phyloP scores from a whole-genome alignment of 352 stramenopile genomes.

The Pythium vanterpoolii region DNA sequence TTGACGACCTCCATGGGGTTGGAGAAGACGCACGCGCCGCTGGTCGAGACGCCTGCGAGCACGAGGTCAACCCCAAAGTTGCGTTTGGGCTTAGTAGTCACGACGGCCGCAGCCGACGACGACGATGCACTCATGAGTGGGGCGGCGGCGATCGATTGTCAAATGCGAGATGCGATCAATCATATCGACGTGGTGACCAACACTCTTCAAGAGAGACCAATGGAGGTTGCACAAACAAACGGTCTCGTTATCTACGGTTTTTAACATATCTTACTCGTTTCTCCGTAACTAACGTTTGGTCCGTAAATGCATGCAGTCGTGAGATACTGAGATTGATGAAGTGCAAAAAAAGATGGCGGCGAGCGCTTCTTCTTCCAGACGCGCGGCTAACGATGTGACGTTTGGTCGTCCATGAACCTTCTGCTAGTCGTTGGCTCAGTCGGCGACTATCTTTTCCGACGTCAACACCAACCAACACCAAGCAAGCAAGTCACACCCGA shows the following conservation, averaged over 20 bases:
- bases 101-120: neutral
- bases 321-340: no score
- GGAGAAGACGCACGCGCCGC: constrained; percentile 67
- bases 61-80: constrained; percentile 70
- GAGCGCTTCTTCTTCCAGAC: no score
- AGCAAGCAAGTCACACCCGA: neutral
- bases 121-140: neutral
- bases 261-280: neutral
- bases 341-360: no score
- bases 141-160: no score
- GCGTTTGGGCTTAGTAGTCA: constrained; percentile 23
- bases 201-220: neutral
- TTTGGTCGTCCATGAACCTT: neutral
- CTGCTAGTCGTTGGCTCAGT: neutral
- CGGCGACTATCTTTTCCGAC: neutral
- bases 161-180: no score
- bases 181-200: no score
- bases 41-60: constrained; percentile 61
- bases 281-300: neutral
- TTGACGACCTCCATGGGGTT: constrained; percentile 91
- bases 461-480: no score
- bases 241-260: neutral
- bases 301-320: no score
- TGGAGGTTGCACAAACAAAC: constrained; percentile 22
- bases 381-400: neutral